These are phyloP conservation scores for Cadophora malorum DNA, from an alignment of 2,329 filamentous ascomycete species.

Conservation along the genomic window DNA sequence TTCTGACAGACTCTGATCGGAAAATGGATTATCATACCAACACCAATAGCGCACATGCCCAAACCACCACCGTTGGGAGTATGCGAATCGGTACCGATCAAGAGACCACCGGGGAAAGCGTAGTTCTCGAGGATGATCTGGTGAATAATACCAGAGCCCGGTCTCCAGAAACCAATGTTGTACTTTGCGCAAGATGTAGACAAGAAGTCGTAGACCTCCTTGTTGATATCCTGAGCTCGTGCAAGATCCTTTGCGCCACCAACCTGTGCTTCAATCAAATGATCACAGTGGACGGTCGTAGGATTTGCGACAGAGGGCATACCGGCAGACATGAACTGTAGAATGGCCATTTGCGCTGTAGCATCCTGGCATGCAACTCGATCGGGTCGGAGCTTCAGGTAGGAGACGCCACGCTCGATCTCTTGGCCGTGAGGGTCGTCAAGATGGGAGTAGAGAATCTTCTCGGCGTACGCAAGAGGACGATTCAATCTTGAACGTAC, in stretches of 20 bases:
- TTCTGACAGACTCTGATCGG: background rate
- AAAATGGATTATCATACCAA: no score
- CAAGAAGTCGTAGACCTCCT: conserved; percentile 99
- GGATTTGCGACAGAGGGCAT: conserved; percentile 96
- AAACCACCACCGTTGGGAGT: conserved; percentile 97
- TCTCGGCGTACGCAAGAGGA: conserved; percentile 94
- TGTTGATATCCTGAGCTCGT: conserved; percentile 92
- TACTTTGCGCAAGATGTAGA: conserved; percentile 95
- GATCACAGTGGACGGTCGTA: conserved; percentile 96
- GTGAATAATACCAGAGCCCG: conserved; percentile 98
- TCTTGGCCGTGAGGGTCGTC: conserved; percentile 97
- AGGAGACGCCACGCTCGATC: conserved; percentile 93
- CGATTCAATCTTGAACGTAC: conserved; percentile 90
- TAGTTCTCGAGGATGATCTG: conserved; percentile 99
- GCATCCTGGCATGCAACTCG: conserved; percentile 99
- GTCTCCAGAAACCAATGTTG: conserved; percentile 99
- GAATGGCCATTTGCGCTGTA: conserved; percentile 98
- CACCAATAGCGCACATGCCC: conserved; percentile 77
- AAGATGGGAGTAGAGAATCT: conserved; percentile 98
- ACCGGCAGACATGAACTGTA: conserved; percentile 99
- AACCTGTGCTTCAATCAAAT: conserved; percentile 97
- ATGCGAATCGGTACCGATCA: conserved; percentile 98
- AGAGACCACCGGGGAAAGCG: conserved; percentile 95
- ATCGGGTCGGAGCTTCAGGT: conserved; percentile 95
- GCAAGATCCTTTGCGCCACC: conserved; percentile 94